phyloP scores from a whole-genome alignment of 768 basidiomycete genomes.

The Coprinopsis sp. region DNA sequence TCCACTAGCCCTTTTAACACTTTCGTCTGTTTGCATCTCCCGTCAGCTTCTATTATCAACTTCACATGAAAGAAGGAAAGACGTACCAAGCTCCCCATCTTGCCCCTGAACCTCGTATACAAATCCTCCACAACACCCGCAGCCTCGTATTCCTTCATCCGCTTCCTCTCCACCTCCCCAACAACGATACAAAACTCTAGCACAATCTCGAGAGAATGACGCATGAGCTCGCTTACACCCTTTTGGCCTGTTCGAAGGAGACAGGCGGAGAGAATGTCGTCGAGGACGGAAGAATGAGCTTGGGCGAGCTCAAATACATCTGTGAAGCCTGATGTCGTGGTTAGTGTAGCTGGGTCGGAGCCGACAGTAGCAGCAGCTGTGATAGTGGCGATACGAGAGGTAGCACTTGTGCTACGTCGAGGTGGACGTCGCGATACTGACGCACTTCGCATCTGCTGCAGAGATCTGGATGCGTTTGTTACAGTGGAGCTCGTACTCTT shows the following conservation, averaged over 20 bases:
- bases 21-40: conserved; percentile 42
- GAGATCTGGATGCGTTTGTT: too few species aligned
- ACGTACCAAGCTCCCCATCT: conserved; percentile 57
- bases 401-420: background rate
- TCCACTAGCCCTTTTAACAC: conserved; percentile 54
- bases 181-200: conserved; percentile 64
- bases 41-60: conserved; percentile 8
- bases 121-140: conserved; percentile 50
- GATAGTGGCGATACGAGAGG: background rate
- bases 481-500: too few species aligned
- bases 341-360: conserved; percentile 5
- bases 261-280: conserved; percentile 74
- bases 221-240: conserved; percentile 59
- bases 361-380: background rate
- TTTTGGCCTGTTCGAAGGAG: conserved; percentile 66
- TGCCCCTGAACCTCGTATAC: conserved; percentile 46
- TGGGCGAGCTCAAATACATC: conserved; percentile 72
- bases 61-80: background rate
- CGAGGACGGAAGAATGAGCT: conserved; percentile 63
- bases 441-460: too few species aligned
- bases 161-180: conserved; percentile 51
- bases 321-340: conserved; percentile 33
- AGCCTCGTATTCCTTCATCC: conserved; percentile 63
- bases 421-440: too few species aligned
- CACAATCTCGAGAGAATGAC: conserved; percentile 57